Evolutionary conservation across 179 eudicot species (phyloP), one percentile per base, ranked within the genome.

Genomic region (Beta corolliflora): DNA sequence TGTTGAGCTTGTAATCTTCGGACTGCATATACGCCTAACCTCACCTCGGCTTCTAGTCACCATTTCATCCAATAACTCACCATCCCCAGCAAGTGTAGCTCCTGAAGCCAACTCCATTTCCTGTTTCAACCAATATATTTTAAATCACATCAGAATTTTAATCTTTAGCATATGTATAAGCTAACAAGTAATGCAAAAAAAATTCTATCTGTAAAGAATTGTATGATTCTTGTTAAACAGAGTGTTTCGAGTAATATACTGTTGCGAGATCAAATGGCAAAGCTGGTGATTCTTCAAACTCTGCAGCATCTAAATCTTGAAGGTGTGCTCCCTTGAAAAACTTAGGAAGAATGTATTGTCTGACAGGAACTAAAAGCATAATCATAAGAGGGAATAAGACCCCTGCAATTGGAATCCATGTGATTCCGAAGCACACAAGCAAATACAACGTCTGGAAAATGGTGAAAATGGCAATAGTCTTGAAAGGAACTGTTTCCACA

Each of bases 351-450:
- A 92, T 44, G 84, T 94, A 93, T 79, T 94, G 98, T 78, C 98
- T 90, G 5, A 94, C 97, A 21, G 98, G 97, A 84, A 94, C 93
- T 79, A 94, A 82, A 70, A 94, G 93, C 98, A 94, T 94, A 52
- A 94, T 93, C 91, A 94, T 90, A 64, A 94, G 84, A 77, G 98
- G 97, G 87, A 94, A 94, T 52, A 94, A 72, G 64, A 94, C 84
- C 69, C 98, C 98, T 46, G 98, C 98, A 45, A 94, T 87, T 25
- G 98, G 98, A 77, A 93, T 88, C 98, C 97, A 93, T 79, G 98
- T 94, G n/a, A 94, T 88, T 76, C 98, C 98, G 41, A 94, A 94
- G 80, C 97, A 93, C 23, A 91, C 85, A 3, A 87, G 89, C 89
- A 94, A 84, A 81, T 94, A 93, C 18, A 77, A 44, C n/a, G 97